Conservation (phyloP, 495 filamentous ascomycete genomes). For the Aspergillus haitiensis region DNA sequence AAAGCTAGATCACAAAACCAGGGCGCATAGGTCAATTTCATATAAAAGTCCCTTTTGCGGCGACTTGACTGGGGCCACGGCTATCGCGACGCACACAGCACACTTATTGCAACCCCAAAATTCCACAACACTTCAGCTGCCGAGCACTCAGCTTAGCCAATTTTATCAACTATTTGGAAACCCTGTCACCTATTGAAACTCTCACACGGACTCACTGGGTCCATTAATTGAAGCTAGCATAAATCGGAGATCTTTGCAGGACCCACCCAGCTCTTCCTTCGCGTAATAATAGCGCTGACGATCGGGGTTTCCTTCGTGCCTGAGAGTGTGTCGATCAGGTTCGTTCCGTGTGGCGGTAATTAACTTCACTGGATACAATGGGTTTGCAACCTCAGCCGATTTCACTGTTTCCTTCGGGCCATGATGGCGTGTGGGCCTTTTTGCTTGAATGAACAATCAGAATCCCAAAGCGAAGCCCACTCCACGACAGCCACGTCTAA, state of each 20-base stretch:
- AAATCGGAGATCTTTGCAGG: constrained; percentile 2
- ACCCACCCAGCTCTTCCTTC: constrained; percentile 13
- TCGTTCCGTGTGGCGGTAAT: background rate
- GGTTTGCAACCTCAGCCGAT: background rate
- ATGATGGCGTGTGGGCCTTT: background rate
- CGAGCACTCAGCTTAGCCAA: background rate
- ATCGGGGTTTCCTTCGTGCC: constrained; percentile 13
- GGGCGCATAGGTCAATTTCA: background rate
- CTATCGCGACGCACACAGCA: constrained; percentile 9
- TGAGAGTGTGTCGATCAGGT: constrained; percentile 8
- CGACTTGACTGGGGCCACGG: background rate
- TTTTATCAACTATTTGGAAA: background rate
- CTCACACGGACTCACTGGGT: background rate
- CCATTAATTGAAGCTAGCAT: background rate
- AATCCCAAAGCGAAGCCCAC: background rate
- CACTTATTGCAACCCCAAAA: constrained; percentile 3
- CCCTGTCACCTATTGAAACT: background rate
- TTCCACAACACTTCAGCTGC: background rate
- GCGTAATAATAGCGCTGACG: constrained; percentile 5
- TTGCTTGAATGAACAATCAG: background rate
- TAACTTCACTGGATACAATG: background rate
- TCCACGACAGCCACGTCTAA: constrained; percentile 9
- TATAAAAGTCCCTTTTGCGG: background rate
- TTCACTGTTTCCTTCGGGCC: constrained; percentile 14
- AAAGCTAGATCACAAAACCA: background rate